Evolutionary conservation across 2,329 filamentous ascomycete species (phyloP), one percentile per base, ranked within the genome.

Genomic region (Ophiosphaerella herpotricha): DNA sequence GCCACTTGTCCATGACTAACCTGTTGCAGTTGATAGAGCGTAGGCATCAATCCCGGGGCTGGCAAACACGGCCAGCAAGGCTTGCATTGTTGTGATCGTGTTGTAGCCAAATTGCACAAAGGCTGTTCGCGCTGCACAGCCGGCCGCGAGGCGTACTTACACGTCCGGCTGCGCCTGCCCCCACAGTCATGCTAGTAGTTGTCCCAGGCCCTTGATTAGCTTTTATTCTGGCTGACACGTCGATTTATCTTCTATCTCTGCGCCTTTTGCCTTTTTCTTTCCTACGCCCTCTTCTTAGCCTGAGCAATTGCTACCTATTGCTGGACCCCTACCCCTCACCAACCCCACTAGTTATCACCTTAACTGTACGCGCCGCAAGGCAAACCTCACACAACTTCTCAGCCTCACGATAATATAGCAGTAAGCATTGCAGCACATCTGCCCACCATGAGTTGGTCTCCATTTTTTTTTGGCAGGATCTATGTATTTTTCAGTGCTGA

Each of bases 381-480:
- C 61, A 61, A 47, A 61, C 45, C 61, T 52, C 53, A 50, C 48
- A 56, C 61, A 61, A 52, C 69, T 58, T 57, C 52, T 60, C 64
- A 68, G 63, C 68, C 63, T 60, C 55, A 60, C 50, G 41, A 62
- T 60, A 64, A 54, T 64, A 45, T 63, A 59, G 62, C 64, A 63
- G 62, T 54, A 29, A 56, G 53, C 54, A 58, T 67, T 63, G 66
- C 61, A 52, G 55, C 41, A 43, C 46, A 50, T 51, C 61, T 54
- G 57, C 54, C 52, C 61, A 70, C 41, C 57, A 74, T 74, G 71
- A 73, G 70, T 72, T 58, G 63, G 64, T 45, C 46, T 62, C 57
- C 54, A 42, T 52, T 47, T 49, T 37, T 40, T 42, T 37, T 21
- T 21, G 2, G 23, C 23, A 39, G 44, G 46, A 39, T 39, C 39